Percentiles rank a stretch among this genome's conserved stretches.
Evolutionary conservation across 2,329 filamentous ascomycete genomes (phyloP).

Genomic region (Tolypocladium sp.): DNA sequence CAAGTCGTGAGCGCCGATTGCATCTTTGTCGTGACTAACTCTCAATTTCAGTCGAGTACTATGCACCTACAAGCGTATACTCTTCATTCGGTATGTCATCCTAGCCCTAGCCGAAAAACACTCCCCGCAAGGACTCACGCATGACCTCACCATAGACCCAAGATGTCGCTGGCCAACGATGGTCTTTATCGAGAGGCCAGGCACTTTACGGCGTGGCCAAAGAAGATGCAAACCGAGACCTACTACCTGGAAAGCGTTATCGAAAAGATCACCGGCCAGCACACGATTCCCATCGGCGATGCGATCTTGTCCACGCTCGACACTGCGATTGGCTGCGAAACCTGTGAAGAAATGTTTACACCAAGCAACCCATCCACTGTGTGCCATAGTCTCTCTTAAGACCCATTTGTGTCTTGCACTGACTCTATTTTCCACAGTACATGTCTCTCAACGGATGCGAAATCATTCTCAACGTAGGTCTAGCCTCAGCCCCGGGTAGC

Average conservation of each 20-base stretch:
- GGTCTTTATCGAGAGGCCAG: constrained; percentile 25
- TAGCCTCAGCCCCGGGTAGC: no score
- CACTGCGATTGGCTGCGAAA: constrained; percentile 24
- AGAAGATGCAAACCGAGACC: constrained; percentile 20
- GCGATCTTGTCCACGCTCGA: constrained; percentile 23
- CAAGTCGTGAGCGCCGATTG: no score
- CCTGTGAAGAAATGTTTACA: constrained; percentile 21
- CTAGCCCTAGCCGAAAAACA: no score
- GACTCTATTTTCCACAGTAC: not conserved
- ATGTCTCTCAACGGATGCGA: constrained; percentile 48
- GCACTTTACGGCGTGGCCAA: constrained; percentile 28
- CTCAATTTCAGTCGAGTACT: no score
- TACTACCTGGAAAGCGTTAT: constrained; percentile 19
- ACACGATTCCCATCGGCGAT: constrained; percentile 28
- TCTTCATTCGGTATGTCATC: no score
- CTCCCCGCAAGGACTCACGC: no score
- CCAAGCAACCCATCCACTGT: constrained; percentile 3
- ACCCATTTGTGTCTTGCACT: no score
- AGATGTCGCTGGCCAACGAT: constrained; percentile 24
- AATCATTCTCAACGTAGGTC: constrained; percentile 51
- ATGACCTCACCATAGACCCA: constrained; percentile 4
- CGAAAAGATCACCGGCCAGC: constrained; percentile 19
- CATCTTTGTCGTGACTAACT: no score
- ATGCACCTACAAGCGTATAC: no score
- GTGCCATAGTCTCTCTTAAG: not conserved